Evolutionary conservation across 73 alveolate species (phyloP).

Genomic region (Paramecium octaurelia): DNA sequence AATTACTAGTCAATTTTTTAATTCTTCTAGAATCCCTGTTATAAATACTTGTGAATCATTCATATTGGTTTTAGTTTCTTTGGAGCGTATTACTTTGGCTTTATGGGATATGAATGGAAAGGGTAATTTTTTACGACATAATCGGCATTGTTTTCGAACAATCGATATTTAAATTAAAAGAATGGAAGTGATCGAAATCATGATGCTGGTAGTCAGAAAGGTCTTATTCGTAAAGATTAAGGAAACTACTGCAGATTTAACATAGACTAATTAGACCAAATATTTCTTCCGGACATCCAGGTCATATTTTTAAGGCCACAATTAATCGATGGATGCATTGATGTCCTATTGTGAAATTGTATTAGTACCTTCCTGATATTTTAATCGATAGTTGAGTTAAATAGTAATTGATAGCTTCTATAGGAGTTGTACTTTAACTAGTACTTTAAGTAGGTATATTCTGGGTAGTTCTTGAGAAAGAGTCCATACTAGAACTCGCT

Average conservation of each 20-base stretch:
- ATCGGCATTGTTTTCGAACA: neutral
- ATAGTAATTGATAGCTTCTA: neutral
- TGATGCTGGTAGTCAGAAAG: neutral
- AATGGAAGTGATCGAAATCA: neutral
- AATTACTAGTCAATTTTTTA: neutral
- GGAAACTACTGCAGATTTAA: neutral
- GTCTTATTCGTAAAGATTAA: neutral
- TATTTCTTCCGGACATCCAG: neutral
- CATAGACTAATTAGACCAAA: neutral
- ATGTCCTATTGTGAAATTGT: neutral
- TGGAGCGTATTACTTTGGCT: neutral
- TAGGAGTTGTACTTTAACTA: neutral
- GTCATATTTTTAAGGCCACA: neutral
- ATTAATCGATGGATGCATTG: neutral
- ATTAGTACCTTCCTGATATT: neutral
- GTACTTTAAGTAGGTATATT: neutral
- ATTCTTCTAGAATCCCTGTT: neutral
- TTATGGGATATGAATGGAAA: neutral
- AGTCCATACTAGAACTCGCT: slow-evolving; percentile 1
- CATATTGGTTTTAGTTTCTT: neutral
- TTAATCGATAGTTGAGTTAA: neutral
- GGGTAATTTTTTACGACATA: neutral
- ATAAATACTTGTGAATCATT: neutral
- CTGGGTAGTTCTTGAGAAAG: neutral
- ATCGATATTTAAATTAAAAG: neutral